A percentile compares a stretch with the other conserved stretches of the same genome.
These are phyloP conservation scores for Begonia fuchsioides DNA, from an alignment of 306 rosid species.

Conservation along the genomic window DNA sequence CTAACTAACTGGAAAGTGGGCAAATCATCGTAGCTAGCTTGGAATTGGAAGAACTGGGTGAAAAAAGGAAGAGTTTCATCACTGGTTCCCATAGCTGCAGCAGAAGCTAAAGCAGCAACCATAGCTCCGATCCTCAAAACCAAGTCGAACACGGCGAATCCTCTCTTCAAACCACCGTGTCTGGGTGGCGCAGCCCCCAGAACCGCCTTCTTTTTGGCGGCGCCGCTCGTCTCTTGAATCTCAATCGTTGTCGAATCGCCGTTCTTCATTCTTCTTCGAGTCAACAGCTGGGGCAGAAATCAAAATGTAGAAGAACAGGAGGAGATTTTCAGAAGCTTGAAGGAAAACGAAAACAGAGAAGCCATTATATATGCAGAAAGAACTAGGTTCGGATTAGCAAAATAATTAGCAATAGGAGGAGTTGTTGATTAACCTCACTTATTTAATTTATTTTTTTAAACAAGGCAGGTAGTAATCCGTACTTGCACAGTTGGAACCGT, in stretches of 20 bases:
- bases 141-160: slow-evolving; percentile 49
- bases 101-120: slow-evolving; percentile 44
- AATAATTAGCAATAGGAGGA: too few relatives aligned
- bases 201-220: slow-evolving; percentile 15
- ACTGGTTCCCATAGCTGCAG: slow-evolving; percentile 63
- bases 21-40: slow-evolving; percentile 70
- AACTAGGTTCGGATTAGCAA: too few relatives aligned
- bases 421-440: too few relatives aligned
- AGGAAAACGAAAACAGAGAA: too few relatives aligned
- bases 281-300: too few relatives aligned
- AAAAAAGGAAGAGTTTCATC: slow-evolving; percentile 76
- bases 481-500: too few relatives aligned
- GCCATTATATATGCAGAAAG: too few relatives aligned
- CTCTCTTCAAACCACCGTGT: slow-evolving; percentile 51
- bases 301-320: too few relatives aligned
- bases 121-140: slow-evolving; percentile 64
- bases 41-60: slow-evolving; percentile 85
- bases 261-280: slow-evolving; percentile 24
- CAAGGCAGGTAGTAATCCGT: too few relatives aligned
- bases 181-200: slow-evolving; percentile 7
- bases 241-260: slow-evolving; percentile 35
- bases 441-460: too few relatives aligned
- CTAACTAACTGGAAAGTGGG: slow-evolving; percentile 52
- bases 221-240: slow-evolving; percentile 26
- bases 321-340: too few relatives aligned